Evolutionary conservation across 2,329 filamentous ascomycete genomes (phyloP).

Genomic region (Ophiostoma sp.): DNA sequence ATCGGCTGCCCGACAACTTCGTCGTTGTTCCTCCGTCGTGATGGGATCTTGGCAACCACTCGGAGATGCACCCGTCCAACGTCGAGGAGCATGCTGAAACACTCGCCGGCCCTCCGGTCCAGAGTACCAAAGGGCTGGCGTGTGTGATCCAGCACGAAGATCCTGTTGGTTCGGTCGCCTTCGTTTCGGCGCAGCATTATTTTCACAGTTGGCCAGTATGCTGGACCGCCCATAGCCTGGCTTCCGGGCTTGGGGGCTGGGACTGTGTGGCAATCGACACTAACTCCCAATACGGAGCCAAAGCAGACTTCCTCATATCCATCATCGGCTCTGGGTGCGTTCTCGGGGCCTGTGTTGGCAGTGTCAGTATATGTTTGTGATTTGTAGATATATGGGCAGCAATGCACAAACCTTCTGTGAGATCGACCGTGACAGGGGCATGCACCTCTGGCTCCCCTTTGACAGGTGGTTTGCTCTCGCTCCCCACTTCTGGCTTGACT

Average conservation of each 20-base stretch:
- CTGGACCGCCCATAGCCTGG: slow-evolving; percentile 52
- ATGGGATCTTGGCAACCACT: slow-evolving; percentile 64
- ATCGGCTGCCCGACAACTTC: slow-evolving; percentile 60
- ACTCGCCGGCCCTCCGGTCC: slow-evolving; percentile 60
- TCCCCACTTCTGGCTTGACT: background rate
- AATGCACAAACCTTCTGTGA: slow-evolving; percentile 45
- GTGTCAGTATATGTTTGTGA: background rate
- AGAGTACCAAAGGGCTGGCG: slow-evolving; percentile 70
- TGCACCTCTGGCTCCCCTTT: slow-evolving; percentile 19
- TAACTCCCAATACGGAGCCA: slow-evolving; percentile 65
- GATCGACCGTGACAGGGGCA: slow-evolving; percentile 48
- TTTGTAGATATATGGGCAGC: background rate
- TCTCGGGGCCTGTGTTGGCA: slow-evolving; percentile 33
- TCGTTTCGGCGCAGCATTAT: slow-evolving; percentile 60
- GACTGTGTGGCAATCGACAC: slow-evolving; percentile 61
- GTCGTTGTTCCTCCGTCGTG: slow-evolving; percentile 56
- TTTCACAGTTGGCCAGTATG: slow-evolving; percentile 68
- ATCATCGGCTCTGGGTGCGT: slow-evolving; percentile 58
- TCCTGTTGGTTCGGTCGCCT: slow-evolving; percentile 55
- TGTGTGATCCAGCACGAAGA: slow-evolving; percentile 69
- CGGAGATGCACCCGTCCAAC: slow-evolving; percentile 58
- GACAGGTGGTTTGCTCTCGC: background rate
- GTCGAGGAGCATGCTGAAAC: slow-evolving; percentile 69
- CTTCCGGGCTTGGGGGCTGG: slow-evolving; percentile 63
- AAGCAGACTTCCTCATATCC: slow-evolving; percentile 69